Percentiles rank a stretch among this genome's conserved stretches.
These are phyloP conservation scores for Fusarium decemcellulare DNA, from an alignment of 2,329 filamentous ascomycete genomes.

Conservation along the genomic window DNA sequence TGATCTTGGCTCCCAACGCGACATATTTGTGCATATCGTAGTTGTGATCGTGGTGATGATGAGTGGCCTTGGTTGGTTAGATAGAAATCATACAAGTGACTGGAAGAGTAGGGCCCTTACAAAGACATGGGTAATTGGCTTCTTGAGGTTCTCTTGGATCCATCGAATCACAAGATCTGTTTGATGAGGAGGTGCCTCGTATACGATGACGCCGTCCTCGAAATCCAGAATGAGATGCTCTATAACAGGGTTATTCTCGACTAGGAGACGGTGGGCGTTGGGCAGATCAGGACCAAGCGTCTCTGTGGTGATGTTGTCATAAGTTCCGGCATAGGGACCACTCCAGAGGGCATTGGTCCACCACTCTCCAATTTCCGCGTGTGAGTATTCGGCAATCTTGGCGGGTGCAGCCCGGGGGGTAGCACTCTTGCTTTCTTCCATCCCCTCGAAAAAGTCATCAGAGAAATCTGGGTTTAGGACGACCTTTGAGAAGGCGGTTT, in stretches of 20 bases:
- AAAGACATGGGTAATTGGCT: conserved; percentile 30
- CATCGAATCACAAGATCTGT: conserved; percentile 33
- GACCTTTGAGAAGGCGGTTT: neutral
- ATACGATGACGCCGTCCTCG: conserved; percentile 25
- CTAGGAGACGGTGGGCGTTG: neutral
- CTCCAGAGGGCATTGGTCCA: conserved; percentile 25
- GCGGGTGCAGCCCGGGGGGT: neutral
- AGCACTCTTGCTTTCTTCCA: neutral
- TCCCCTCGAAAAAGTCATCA: neutral
- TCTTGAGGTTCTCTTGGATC: conserved; percentile 23
- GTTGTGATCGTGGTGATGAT: neutral
- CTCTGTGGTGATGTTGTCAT: neutral
- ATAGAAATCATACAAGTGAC: neutral
- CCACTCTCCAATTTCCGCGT: conserved; percentile 25
- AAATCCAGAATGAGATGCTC: conserved; percentile 30
- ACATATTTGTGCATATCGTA: neutral
- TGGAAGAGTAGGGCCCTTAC: neutral
- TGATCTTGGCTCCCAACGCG: neutral
- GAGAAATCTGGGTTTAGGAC: neutral
- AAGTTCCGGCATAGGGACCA: conserved; percentile 24
- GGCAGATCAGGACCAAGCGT: neutral
- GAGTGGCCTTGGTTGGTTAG: neutral
- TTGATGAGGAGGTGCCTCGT: conserved; percentile 35
- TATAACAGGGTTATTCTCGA: neutral
- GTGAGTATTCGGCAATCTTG: conserved; percentile 10